Base-by-base conservation (phyloP, 805 yeast genomes). In the Sugiyamaella qingdaonensis region DNA sequence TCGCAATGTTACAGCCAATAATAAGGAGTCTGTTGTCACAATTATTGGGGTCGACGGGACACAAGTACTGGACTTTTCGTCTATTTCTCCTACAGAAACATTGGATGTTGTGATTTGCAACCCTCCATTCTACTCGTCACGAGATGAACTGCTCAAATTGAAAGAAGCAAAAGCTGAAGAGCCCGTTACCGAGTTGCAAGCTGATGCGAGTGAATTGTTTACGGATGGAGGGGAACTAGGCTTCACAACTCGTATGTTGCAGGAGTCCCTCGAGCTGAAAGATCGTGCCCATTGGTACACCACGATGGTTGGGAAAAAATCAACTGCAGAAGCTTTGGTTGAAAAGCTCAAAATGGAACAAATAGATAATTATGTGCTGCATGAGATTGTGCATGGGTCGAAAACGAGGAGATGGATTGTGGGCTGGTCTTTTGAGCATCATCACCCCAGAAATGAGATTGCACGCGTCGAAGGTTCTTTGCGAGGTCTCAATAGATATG, bases 51-150 rank as follows among this genome's bases (percentile, higher is more conserved):
- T 24, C 43, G 33, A 36, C 14, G 32, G 14, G 14, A 8, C 32
- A 7, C 31, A 13, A 4, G 33, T 36, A 10, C 14, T 47, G 11
- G 43, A 36, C 13, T 4, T 10, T 11, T 10, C n/a, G 19, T n/a
- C 29, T 18, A 16, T 42, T 21, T 16, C 33, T 8, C 29, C 33
- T 33, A 10, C 37, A 14, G 34, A 10, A 39, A 14, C 24, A 3
- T 7, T 32, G 13, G 46, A 37, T 29, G 71, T 78, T 53, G 66
- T 72, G 4, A 68, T 79, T 61, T 78, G 83, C 60, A 79, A 79
- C 58, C 84, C 84, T 2, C 84, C 84, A 1, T 79, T 79, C 57
- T 79, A 77, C 58, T 51, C 58, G 2, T 68, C 76, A 0, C 10
- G 24, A 0, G 64, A 60, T 1, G 81, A 77, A 43, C 54, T 75